phyloP scores from a whole-genome alignment of 2,329 filamentous ascomycete genomes.

The Byssochlamys sp. region DNA sequence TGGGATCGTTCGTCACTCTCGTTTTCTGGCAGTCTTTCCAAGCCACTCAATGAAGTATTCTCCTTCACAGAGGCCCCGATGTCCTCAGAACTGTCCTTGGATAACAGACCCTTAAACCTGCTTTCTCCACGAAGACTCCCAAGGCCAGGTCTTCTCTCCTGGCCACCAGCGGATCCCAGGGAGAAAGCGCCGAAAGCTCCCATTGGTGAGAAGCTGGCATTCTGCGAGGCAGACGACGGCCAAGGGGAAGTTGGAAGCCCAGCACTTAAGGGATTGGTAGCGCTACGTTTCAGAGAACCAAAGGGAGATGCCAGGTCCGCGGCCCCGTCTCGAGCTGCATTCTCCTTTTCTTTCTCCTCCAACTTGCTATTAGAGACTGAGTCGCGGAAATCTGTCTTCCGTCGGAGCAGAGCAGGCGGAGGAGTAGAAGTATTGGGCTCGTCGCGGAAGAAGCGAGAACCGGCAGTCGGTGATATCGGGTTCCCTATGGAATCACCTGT shows the following conservation, averaged over 20 bases:
- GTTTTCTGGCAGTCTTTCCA: slow-evolving; percentile 46
- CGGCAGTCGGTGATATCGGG: slow-evolving; percentile 38
- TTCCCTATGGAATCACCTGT: slow-evolving; percentile 60
- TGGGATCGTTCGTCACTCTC: slow-evolving; percentile 38
- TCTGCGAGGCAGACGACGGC: slow-evolving; percentile 49
- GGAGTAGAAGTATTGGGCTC: slow-evolving; percentile 50
- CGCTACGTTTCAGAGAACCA: slow-evolving; percentile 47
- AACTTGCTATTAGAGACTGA: slow-evolving; percentile 26
- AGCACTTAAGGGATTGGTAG: slow-evolving; percentile 45
- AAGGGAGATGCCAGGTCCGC: slow-evolving; percentile 39
- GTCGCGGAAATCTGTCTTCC: slow-evolving; percentile 55
- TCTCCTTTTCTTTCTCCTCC: slow-evolving; percentile 45
- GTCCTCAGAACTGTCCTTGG: slow-evolving; percentile 65
- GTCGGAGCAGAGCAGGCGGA: slow-evolving; percentile 50
- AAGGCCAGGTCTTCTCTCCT: slow-evolving; percentile 63
- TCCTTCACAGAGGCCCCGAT: slow-evolving; percentile 44
- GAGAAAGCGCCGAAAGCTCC: slow-evolving; percentile 87
- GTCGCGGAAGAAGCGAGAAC: slow-evolving; percentile 38
- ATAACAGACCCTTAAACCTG: slow-evolving; percentile 74
- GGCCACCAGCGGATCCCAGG: slow-evolving; percentile 45
- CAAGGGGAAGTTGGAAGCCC: slow-evolving; percentile 46
- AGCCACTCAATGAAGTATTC: slow-evolving; percentile 44
- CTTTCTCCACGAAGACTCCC: slow-evolving; percentile 65
- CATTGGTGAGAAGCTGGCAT: slow-evolving; percentile 59
- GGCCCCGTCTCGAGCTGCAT: slow-evolving; percentile 28